phyloP scores from a whole-genome alignment of 352 stramenopile genomes.

The Detonula confervacea region DNA sequence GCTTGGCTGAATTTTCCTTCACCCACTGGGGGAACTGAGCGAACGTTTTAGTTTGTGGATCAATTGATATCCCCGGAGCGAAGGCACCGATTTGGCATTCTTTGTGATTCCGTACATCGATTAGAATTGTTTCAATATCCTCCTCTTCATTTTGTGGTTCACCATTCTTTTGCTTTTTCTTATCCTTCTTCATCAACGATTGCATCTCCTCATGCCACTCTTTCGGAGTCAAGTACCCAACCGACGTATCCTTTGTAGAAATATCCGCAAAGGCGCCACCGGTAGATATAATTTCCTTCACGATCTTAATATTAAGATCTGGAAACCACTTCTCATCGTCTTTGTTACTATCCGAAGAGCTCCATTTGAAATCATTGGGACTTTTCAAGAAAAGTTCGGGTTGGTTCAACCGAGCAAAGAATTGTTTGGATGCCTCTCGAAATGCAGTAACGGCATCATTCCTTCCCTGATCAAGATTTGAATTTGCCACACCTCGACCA shows the following conservation, averaged over 20 bases:
- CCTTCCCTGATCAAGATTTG: not conserved
- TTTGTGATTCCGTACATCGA: slow-evolving; percentile 83
- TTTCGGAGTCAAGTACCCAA: slow-evolving; percentile 76
- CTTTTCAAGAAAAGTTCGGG: slow-evolving; percentile 55
- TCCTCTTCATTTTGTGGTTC: not conserved
- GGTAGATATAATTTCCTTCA: slow-evolving; percentile 80
- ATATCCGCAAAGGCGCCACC: slow-evolving; percentile 70
- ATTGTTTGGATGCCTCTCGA: slow-evolving; percentile 56
- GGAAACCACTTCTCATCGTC: slow-evolving; percentile 59
- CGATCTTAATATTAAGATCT: slow-evolving; percentile 82
- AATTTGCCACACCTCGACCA: slow-evolving; percentile 9
- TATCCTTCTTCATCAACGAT: slow-evolving; percentile 26
- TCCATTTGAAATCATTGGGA: slow-evolving; percentile 81
- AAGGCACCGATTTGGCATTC: slow-evolving; percentile 80
- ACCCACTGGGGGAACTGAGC: slow-evolving; percentile 83
- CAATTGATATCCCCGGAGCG: slow-evolving; percentile 46
- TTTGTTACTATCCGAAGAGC: slow-evolving; percentile 2
- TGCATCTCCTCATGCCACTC: slow-evolving; percentile 75
- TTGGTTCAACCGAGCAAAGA: slow-evolving; percentile 56
- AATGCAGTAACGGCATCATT: slow-evolving; percentile 43
- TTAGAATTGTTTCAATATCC: slow-evolving; percentile 66
- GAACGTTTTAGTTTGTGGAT: slow-evolving; percentile 81
- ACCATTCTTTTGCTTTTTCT: slow-evolving; percentile 9
- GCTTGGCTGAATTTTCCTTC: slow-evolving; percentile 39
- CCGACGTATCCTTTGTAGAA: slow-evolving; percentile 62